Evolutionary conservation across 208 protist genomes (phyloP), one percentile per base, ranked within the genome.

Genomic region (Leptomonas seymouri): DNA sequence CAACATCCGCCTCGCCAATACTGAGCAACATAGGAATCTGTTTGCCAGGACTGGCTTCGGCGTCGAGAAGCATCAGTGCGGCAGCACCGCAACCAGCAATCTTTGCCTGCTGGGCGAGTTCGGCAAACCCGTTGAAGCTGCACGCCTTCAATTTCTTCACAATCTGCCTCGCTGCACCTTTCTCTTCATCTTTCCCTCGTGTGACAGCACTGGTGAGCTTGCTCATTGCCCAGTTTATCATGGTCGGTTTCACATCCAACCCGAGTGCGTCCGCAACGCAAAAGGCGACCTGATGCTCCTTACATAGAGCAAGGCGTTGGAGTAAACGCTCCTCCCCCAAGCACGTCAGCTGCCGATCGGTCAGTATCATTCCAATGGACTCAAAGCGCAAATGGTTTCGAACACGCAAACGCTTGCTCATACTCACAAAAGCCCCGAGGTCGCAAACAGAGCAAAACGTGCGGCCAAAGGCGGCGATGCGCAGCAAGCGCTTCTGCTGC

Each of bases 211-310:
- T 46, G 1, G 61, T 67, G 16, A 99, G 84, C 71, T 98, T 98
- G 15, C 69, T 75, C 62, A 97, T 84, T 12, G 96, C 97, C 97
- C 98, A 99, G 65, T 97, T 87, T 49, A 90, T 69, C n/a, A 99
- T 76, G 8, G 99, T 84, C 11, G 55, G 70, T 27, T 93, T 84
- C 5, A 74, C 74, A 56, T 86, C 78, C 15, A 90, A 58, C 27
- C 82, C 87, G 2, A 98, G 67, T 9, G 76, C 73, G 11, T 93
- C 76, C 23, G 76, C 74, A 12, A 98, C 82, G 49, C 80, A 62
- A 65, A 90, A 94, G 8, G 96, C 97, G 2, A 98, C 54, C 31
- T 97, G 85, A 76, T 98, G 90, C n/a, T 92, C 75, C 59, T 90
- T 68, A 51, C 86, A 78, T 28, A 87, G 25, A 4, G 93, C 61